phyloP scores from a whole-genome alignment of 2,329 filamentous ascomycete species.

The Podosphaera fusca region DNA sequence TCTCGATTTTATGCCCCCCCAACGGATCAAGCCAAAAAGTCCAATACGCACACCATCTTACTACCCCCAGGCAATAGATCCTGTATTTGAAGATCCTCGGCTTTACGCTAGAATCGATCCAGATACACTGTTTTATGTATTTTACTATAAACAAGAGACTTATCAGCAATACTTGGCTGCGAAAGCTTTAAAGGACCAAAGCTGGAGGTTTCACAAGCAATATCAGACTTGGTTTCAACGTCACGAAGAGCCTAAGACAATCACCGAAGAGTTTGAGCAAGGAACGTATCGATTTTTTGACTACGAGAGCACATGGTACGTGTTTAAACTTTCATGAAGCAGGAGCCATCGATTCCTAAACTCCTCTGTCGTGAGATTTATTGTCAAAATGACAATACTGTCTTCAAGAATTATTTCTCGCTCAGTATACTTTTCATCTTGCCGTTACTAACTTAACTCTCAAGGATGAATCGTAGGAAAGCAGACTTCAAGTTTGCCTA shows the following conservation, averaged over 20 bases:
- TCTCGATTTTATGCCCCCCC: slow-evolving; percentile 58
- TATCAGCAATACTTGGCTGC: slow-evolving; percentile 91
- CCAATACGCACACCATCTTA: slow-evolving; percentile 58
- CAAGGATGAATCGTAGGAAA: slow-evolving; percentile 94
- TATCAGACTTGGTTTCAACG: slow-evolving; percentile 99
- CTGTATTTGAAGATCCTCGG: slow-evolving; percentile 75
- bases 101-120: slow-evolving; percentile 80
- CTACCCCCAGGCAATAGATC: slow-evolving; percentile 79
- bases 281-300: slow-evolving; percentile 98
- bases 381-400: too few species aligned
- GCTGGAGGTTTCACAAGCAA: slow-evolving; percentile 98
- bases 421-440: slow-evolving; percentile 3
- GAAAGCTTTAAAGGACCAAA: slow-evolving; percentile 92
- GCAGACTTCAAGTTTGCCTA: slow-evolving; percentile 97
- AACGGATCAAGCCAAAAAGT: slow-evolving; percentile 63
- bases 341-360: background rate
- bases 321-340: background rate
- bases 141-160: slow-evolving; percentile 94
- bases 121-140: slow-evolving; percentile 93
- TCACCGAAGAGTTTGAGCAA: slow-evolving; percentile 96
- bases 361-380: background rate
- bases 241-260: slow-evolving; percentile 94
- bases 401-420: background rate
- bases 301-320: slow-evolving; percentile 83
- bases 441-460: slow-evolving; percentile 2